Conservation (phyloP, 257 asterid species). For the Galeopsis tetrahit region DNA sequence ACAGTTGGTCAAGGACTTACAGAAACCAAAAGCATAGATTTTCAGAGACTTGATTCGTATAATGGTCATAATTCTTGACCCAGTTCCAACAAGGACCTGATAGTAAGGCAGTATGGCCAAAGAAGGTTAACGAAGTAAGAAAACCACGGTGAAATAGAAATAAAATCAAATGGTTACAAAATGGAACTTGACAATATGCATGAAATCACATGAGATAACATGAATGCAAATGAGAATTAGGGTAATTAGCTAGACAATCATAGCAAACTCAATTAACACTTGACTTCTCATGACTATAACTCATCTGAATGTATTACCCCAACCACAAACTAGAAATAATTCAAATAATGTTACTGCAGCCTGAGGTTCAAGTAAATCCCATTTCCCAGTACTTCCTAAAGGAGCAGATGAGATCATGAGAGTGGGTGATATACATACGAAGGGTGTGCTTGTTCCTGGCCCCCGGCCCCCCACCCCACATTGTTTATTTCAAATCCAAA, state of each 20-base stretch:
- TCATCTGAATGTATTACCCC: neutral
- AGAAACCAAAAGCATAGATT: conserved; percentile 95
- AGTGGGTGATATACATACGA: no score
- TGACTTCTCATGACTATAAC: neutral
- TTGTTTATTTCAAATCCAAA: no score
- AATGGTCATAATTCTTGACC: conserved; percentile 86
- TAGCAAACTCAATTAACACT: neutral
- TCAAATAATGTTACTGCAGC: neutral
- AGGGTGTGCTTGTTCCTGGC: no score
- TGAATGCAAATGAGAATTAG: neutral
- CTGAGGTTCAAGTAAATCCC: neutral
- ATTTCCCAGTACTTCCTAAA: neutral
- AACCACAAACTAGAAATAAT: neutral
- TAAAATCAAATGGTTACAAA: neutral
- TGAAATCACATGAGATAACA: neutral
- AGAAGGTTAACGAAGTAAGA: conserved; percentile 10
- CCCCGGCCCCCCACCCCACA: no score
- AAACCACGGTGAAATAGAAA: conserved; percentile 1
- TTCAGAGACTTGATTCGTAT: conserved; percentile 85
- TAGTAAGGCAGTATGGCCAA: conserved; percentile 20
- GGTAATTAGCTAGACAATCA: neutral
- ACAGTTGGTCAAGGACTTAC: conserved; percentile 57
- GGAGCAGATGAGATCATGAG: neutral
- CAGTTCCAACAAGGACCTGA: conserved; percentile 98
- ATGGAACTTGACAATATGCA: neutral